Evolutionary conservation across 2,329 filamentous ascomycete genomes (phyloP).

Genomic region (Fusarium incarnatum): DNA sequence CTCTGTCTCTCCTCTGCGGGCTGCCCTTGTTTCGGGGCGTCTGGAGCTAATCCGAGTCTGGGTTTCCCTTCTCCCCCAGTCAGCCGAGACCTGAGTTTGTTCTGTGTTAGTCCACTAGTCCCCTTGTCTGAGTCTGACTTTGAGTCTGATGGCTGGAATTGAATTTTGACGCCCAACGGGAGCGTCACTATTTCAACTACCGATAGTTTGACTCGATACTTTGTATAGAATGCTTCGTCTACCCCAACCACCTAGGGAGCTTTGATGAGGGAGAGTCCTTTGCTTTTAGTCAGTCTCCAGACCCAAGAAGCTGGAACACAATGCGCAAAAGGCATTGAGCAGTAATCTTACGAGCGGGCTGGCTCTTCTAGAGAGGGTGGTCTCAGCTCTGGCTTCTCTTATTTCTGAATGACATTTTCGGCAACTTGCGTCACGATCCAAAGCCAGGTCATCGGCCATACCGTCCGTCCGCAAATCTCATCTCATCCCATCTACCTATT

Average conservation of each 20-base stretch:
- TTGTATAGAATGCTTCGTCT: slow-evolving; percentile 12
- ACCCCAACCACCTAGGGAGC: background rate
- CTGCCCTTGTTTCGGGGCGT: slow-evolving; percentile 28
- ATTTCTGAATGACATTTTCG: slow-evolving; percentile 9
- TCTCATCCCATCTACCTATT: background rate
- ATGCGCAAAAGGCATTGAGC: slow-evolving; percentile 42
- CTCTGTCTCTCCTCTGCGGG: background rate
- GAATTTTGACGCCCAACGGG: slow-evolving; percentile 17
- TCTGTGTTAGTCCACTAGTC: slow-evolving; percentile 10
- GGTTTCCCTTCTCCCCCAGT: background rate
- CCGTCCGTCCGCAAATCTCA: slow-evolving; percentile 7
- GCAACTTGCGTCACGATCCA: slow-evolving; percentile 15
- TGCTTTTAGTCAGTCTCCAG: background rate
- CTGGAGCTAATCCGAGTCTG: slow-evolving; percentile 29
- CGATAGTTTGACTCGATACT: slow-evolving; percentile 9
- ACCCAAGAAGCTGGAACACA: background rate
- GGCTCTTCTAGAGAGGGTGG: slow-evolving; percentile 23
- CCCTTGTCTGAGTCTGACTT: slow-evolving; percentile 3
- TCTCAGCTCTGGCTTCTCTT: slow-evolving; percentile 39
- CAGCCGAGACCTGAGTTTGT: slow-evolving; percentile 18
- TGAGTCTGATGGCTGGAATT: slow-evolving; percentile 4
- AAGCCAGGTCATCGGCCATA: slow-evolving; percentile 21
- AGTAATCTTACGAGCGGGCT: slow-evolving; percentile 45
- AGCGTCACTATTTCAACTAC: slow-evolving; percentile 4
- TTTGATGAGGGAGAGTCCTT: slow-evolving; percentile 9